Percentiles rank a stretch among this genome's conserved stretches.
Evolutionary conservation across 2,329 filamentous ascomycete genomes (phyloP).

Genomic region (Aspergillus novoparasiticus): DNA sequence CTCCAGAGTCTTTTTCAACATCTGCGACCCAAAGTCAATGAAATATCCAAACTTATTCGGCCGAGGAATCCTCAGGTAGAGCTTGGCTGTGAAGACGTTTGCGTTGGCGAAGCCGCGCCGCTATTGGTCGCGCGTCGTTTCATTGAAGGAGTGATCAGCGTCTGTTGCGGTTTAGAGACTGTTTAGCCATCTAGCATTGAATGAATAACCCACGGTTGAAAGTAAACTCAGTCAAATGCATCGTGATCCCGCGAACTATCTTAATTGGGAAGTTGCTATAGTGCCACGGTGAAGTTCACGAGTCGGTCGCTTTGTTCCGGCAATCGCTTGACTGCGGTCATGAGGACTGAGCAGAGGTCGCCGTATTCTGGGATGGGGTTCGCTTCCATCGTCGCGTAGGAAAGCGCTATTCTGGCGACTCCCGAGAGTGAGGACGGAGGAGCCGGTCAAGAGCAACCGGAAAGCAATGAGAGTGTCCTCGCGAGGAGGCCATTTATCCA

Average conservation of each 20-base stretch:
- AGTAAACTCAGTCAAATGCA: neutral
- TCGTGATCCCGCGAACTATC: neutral
- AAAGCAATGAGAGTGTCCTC: no score
- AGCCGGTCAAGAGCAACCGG: no score
- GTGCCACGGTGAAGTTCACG: neutral
- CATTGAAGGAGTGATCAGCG: neutral
- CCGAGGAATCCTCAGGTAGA: neutral
- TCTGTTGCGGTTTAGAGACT: neutral
- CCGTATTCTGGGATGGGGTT: no score
- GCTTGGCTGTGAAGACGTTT: conserved; percentile 2
- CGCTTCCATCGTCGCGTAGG: no score
- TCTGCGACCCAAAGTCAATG: neutral
- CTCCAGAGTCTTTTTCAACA: neutral
- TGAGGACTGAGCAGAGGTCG: neutral
- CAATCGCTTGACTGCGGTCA: neutral
- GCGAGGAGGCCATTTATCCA: no score
- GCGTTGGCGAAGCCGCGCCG: neutral
- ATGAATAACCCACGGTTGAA: neutral
- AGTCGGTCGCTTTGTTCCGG: neutral
- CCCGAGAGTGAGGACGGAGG: no score
- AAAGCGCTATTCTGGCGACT: no score
- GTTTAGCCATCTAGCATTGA: neutral
- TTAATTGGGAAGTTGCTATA: neutral
- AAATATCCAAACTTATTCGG: neutral
- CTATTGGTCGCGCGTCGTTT: neutral